Conservation (phyloP, 495 filamentous ascomycete genomes). For the Hyphodiscus hymeniophilus region DNA sequence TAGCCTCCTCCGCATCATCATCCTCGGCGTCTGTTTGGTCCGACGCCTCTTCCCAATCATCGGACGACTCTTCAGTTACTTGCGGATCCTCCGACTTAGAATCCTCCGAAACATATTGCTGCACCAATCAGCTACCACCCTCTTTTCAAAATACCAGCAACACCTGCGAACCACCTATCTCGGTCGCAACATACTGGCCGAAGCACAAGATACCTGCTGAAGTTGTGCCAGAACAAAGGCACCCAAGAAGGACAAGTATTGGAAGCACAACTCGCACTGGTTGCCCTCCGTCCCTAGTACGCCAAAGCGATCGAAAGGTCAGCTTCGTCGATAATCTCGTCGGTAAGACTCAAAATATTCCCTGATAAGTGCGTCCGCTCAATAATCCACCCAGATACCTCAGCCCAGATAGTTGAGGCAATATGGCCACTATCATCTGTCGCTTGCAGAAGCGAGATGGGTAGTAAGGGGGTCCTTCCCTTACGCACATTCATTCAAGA, state of each 20-base stretch:
- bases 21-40: slow-evolving; percentile 77
- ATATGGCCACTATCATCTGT: slow-evolving; percentile 85
- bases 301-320: slow-evolving; percentile 88
- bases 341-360: slow-evolving; percentile 57
- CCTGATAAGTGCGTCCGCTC: slow-evolving; percentile 22
- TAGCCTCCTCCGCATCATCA: slow-evolving; percentile 64
- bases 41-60: slow-evolving; percentile 54
- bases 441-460: slow-evolving; percentile 45
- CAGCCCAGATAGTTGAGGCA: slow-evolving; percentile 91
- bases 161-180: slow-evolving; percentile 20
- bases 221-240: slow-evolving; percentile 60
- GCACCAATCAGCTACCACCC: slow-evolving; percentile 22
- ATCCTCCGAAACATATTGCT: slow-evolving; percentile 32
- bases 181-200: slow-evolving; percentile 25
- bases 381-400: slow-evolving; percentile 63
- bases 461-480: slow-evolving; percentile 68
- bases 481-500: slow-evolving; percentile 95
- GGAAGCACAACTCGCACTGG: slow-evolving; percentile 43
- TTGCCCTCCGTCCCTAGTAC: slow-evolving; percentile 72
- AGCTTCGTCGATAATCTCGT: slow-evolving; percentile 97
- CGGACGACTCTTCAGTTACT: slow-evolving; percentile 41
- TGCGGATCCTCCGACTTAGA: slow-evolving; percentile 38
- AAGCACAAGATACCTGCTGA: slow-evolving; percentile 24
- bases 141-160: slow-evolving; percentile 25
- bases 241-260: slow-evolving; percentile 67